Percentiles rank a stretch among this genome's conserved stretches.
Evolutionary conservation across 805 yeast species (phyloP).

Genomic region (Starmerella tilneyi): DNA sequence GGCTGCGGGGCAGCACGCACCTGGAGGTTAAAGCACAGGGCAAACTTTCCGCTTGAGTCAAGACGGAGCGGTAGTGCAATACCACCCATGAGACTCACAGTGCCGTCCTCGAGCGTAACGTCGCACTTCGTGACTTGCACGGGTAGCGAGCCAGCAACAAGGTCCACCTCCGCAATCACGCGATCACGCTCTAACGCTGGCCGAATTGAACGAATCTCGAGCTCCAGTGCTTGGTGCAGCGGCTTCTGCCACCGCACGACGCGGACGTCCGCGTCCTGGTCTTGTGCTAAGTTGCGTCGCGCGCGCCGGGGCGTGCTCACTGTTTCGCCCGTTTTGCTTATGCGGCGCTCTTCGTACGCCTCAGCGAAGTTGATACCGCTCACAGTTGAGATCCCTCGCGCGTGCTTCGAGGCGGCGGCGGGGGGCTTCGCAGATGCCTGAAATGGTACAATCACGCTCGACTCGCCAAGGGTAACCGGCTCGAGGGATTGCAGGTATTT

Average conservation of each 20-base stretch:
- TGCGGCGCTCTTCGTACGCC: constrained; percentile 12
- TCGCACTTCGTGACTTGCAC: constrained; percentile 13
- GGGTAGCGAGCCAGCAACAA: constrained; percentile 13
- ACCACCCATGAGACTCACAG: constrained; percentile 17
- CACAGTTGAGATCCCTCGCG: constrained; percentile 7
- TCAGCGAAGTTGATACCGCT: constrained; percentile 11
- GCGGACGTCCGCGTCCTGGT: constrained; percentile 8
- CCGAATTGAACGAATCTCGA: constrained; percentile 23
- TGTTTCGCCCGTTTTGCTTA: background rate
- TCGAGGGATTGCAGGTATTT: constrained; percentile 10
- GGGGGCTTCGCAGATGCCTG: background rate
- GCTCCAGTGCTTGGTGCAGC: constrained; percentile 21
- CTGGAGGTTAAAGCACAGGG: constrained; percentile 21
- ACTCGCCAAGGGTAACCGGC: constrained; percentile 6
- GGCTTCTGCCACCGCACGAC: constrained; percentile 19
- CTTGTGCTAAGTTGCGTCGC: background rate
- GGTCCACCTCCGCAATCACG: constrained; percentile 24
- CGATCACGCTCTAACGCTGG: constrained; percentile 26
- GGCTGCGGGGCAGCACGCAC: constrained; percentile 15
- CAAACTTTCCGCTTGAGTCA: constrained; percentile 13
- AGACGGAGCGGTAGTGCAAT: constrained; percentile 16
- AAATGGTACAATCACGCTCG: constrained; percentile 5
- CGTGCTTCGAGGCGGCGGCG: constrained; percentile 1
- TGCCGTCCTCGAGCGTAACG: constrained; percentile 22
- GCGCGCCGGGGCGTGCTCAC: background rate